Conservation (phyloP, 306 rosid species). For the Styphnolobium japonicum region DNA sequence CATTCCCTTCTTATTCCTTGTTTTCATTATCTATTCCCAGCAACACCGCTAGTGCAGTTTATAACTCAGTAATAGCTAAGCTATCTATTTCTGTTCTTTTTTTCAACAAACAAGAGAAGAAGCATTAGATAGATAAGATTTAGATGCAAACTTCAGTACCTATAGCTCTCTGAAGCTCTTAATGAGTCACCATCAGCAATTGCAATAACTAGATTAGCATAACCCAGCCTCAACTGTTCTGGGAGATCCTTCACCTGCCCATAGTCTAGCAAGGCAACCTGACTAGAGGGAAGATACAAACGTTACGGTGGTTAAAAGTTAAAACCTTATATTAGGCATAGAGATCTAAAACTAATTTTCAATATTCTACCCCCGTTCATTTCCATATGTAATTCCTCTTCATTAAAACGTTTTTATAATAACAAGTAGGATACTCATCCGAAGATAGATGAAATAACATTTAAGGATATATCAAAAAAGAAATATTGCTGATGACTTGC, state of each 20-base stretch:
- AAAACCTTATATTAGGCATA: constrained; percentile 10
- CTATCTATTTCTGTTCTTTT: constrained; percentile 7
- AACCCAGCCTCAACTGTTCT: constrained; percentile 81
- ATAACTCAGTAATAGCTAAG: background rate
- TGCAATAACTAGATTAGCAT: constrained; percentile 86
- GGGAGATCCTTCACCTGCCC: constrained; percentile 99
- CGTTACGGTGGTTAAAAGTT: constrained; percentile 25
- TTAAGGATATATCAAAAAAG: background rate
- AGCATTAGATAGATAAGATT: background rate
- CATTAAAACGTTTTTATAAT: constrained; percentile 2
- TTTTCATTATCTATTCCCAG: constrained; percentile 18
- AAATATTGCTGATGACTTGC: constrained; percentile 53
- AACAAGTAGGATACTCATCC: constrained; percentile 1
- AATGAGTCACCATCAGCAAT: constrained; percentile 77
- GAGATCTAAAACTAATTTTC: constrained; percentile 15
- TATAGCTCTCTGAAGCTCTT: constrained; percentile 72
- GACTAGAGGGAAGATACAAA: constrained; percentile 29
- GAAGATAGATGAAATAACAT: constrained; percentile 3
- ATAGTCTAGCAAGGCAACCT: constrained; percentile 95
- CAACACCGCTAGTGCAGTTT: background rate
- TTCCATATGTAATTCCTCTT: constrained; percentile 1
- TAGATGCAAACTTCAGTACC: constrained; percentile 43
- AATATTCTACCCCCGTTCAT: background rate
- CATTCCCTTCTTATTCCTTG: constrained; percentile 11
- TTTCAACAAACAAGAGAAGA: constrained; percentile 10